Evolutionary conservation across 1,284 basidiomycete species (phyloP).

Genomic region (Rhodotorula sp.): DNA sequence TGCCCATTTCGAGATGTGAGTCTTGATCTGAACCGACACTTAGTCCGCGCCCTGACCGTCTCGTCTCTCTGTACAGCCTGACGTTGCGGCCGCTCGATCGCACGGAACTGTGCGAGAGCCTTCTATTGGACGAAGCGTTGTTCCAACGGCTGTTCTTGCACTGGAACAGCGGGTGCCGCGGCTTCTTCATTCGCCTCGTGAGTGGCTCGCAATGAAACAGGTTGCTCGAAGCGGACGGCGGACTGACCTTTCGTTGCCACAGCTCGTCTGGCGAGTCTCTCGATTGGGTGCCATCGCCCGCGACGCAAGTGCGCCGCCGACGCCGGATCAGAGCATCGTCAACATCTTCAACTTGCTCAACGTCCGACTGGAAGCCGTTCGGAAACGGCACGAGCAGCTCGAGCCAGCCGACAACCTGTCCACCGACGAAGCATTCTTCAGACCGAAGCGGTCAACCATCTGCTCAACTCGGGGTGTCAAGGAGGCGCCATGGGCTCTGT

Average conservation of each 20-base stretch:
- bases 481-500: conserved; percentile 45
- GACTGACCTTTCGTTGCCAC: conserved; percentile 40
- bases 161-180: conserved; percentile 55
- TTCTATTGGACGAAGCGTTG: conserved; percentile 52
- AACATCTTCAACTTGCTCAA: conserved; percentile 53
- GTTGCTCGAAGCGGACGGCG: background rate
- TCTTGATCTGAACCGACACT: background rate
- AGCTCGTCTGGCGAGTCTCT: conserved; percentile 55
- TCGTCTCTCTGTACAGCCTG: conserved; percentile 44
- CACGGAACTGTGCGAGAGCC: conserved; percentile 51
- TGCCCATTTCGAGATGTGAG: conserved; percentile 54
- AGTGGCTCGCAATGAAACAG: conserved; percentile 40
- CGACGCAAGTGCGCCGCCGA: conserved; percentile 43
- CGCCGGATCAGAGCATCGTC: conserved; percentile 49
- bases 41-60: background rate
- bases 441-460: conserved; percentile 44
- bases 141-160: conserved; percentile 55
- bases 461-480: conserved; percentile 47
- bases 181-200: conserved; percentile 47
- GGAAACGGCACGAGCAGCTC: conserved; percentile 52
- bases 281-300: conserved; percentile 49
- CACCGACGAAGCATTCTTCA: conserved; percentile 38
- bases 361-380: conserved; percentile 53
- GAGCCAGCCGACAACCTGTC: conserved; percentile 39
- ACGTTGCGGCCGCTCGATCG: conserved; percentile 51